A percentile compares a stretch with the other conserved stretches of the same genome.
phyloP scores from a whole-genome alignment of 176 grass and related monocot species.

The Oryza meyeriana region DNA sequence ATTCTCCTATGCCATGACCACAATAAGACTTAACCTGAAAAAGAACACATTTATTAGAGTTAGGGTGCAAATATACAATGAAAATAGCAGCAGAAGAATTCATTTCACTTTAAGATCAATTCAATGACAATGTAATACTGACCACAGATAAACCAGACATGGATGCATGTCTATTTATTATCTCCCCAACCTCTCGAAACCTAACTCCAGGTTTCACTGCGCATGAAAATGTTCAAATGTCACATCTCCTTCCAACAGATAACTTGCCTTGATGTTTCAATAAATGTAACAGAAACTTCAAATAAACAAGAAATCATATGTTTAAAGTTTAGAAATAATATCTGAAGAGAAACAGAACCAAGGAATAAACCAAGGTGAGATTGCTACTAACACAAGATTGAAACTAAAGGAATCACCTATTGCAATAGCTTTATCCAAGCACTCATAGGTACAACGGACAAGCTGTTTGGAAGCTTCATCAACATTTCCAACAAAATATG shows the following conservation, averaged over 20 bases:
- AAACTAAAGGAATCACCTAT: conserved; percentile 57
- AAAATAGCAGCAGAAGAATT: background rate
- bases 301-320: background rate
- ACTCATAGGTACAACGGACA: conserved; percentile 89
- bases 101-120: conserved; percentile 1
- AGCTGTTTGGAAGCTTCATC: conserved; percentile 91
- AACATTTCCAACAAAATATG: conserved; percentile 97
- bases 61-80: conserved; percentile 3
- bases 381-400: conserved; percentile 4
- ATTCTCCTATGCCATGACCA: conserved; percentile 94
- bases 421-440: conserved; percentile 98
- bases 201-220: conserved; percentile 98
- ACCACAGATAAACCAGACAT: conserved; percentile 96
- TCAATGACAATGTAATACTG: conserved; percentile 27
- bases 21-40: conserved; percentile 97
- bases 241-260: conserved; percentile 1
- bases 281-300: conserved; percentile 17
- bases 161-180: conserved; percentile 85
- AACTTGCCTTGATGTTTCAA: background rate
- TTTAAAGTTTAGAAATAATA: background rate
- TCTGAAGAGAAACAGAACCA: background rate
- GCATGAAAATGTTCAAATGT: conserved; percentile 20
- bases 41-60: background rate
- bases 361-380: conserved; percentile 15
- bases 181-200: conserved; percentile 90